Evolutionary conservation across 2,329 filamentous ascomycete species (phyloP).

Genomic region (Mycosphaerelloides madeirae): DNA sequence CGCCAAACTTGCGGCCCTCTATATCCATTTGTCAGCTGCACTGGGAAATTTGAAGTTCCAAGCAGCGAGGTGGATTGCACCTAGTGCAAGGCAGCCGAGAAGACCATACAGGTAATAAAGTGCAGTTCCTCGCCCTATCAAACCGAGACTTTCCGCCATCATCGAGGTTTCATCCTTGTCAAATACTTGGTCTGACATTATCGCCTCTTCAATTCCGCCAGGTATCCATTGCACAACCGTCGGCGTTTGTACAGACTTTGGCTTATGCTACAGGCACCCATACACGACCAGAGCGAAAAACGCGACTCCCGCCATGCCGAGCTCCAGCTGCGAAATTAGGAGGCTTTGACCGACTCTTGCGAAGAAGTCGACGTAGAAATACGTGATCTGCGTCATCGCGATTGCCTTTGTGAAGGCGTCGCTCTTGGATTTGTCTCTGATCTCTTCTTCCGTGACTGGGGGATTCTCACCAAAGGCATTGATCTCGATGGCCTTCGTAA

Average conservation of each 20-base stretch:
- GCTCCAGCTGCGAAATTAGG: slow-evolving; percentile 9
- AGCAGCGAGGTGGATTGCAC: slow-evolving; percentile 11
- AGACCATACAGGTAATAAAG: not conserved
- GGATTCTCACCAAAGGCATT: not conserved
- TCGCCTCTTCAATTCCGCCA: not conserved
- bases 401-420: slow-evolving; percentile 32
- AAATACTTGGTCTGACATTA: not conserved
- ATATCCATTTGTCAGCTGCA: slow-evolving; percentile 8
- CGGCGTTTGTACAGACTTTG: slow-evolving; percentile 3
- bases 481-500: not conserved
- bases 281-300: slow-evolving; percentile 9
- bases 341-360: not conserved
- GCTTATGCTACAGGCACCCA: slow-evolving; percentile 5
- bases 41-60: slow-evolving; percentile 16
- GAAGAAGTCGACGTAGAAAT: slow-evolving; percentile 10
- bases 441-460: slow-evolving; percentile 16
- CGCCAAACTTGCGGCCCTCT: slow-evolving; percentile 8
- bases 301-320: slow-evolving; percentile 8
- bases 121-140: not conserved
- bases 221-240: not conserved
- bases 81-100: slow-evolving; percentile 3
- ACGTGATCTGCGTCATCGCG: slow-evolving; percentile 3
- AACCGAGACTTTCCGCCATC: not conserved
- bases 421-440: slow-evolving; percentile 38
- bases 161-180: not conserved